phyloP scores from a whole-genome alignment of 768 basidiomycete species.

The Pisolithus microcarpus region DNA sequence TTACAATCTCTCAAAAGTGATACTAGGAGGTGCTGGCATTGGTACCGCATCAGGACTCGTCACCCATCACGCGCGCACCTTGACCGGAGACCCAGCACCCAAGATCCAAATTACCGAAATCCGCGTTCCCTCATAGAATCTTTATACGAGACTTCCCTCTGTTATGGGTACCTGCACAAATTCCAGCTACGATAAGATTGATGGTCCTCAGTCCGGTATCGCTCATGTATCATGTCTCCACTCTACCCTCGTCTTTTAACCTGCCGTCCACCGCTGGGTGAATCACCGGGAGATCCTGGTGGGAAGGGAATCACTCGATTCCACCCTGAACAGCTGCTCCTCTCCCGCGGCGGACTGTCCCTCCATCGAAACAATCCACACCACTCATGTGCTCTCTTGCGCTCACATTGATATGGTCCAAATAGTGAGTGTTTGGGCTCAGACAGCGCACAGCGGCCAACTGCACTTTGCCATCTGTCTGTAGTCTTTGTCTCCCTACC shows the following conservation, averaged over 20 bases:
- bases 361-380: slow-evolving; percentile 70
- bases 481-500: slow-evolving; percentile 22
- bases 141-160: too few species aligned
- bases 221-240: slow-evolving; percentile 3
- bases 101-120: slow-evolving; percentile 31
- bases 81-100: slow-evolving; percentile 50
- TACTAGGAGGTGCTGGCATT: slow-evolving; percentile 64
- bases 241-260: slow-evolving; percentile 45
- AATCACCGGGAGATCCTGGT: slow-evolving; percentile 49
- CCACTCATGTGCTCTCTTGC: slow-evolving; percentile 68
- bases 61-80: slow-evolving; percentile 45
- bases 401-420: slow-evolving; percentile 51
- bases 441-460: slow-evolving; percentile 35
- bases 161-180: background rate
- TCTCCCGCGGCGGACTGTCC: slow-evolving; percentile 33
- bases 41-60: slow-evolving; percentile 56
- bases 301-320: slow-evolving; percentile 10
- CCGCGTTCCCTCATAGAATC: slow-evolving; percentile 9
- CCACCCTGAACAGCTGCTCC: slow-evolving; percentile 10
- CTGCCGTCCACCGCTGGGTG: slow-evolving; percentile 63
- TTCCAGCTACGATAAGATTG: background rate
- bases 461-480: slow-evolving; percentile 44
- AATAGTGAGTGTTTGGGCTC: slow-evolving; percentile 48
- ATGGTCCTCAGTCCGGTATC: background rate
- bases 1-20: slow-evolving; percentile 35